Conservation (phyloP, 495 filamentous ascomycete species). For the Aspergillus bertholletiae region DNA sequence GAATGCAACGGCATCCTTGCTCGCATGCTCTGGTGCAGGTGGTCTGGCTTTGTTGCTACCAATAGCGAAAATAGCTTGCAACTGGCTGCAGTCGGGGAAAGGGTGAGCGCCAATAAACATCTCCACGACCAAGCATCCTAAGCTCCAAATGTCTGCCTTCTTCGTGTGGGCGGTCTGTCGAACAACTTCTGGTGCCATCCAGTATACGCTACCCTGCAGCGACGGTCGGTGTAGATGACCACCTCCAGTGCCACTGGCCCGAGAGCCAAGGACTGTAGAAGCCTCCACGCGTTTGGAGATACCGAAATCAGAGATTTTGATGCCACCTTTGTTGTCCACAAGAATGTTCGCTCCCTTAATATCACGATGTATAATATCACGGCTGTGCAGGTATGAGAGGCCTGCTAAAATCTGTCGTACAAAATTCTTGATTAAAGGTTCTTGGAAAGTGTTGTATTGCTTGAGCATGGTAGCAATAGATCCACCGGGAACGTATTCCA, state of each 20-base stretch:
- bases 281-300: conserved; percentile 97
- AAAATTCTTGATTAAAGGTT: conserved; percentile 93
- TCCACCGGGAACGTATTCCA: conserved; percentile 97
- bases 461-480: conserved; percentile 98
- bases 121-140: conserved; percentile 95
- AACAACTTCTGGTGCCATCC: conserved; percentile 99
- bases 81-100: conserved; percentile 93
- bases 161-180: conserved; percentile 96
- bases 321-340: conserved; percentile 97
- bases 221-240: conserved; percentile 82
- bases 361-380: conserved; percentile 96
- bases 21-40: conserved; percentile 83
- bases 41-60: conserved; percentile 82
- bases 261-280: conserved; percentile 56
- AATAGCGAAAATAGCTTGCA: conserved; percentile 99
- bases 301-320: conserved; percentile 99
- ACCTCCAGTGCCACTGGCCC: conserved; percentile 42
- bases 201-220: conserved; percentile 95
- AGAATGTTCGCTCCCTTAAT: conserved; percentile 99
- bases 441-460: conserved; percentile 91
- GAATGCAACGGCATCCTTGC: conserved; percentile 81
- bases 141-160: conserved; percentile 99
- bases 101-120: conserved; percentile 98
- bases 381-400: conserved; percentile 91
- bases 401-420: conserved; percentile 94